Base-by-base conservation (phyloP, 2,329 filamentous ascomycete genomes). In the Tolypocladium cylindrosporum region DNA sequence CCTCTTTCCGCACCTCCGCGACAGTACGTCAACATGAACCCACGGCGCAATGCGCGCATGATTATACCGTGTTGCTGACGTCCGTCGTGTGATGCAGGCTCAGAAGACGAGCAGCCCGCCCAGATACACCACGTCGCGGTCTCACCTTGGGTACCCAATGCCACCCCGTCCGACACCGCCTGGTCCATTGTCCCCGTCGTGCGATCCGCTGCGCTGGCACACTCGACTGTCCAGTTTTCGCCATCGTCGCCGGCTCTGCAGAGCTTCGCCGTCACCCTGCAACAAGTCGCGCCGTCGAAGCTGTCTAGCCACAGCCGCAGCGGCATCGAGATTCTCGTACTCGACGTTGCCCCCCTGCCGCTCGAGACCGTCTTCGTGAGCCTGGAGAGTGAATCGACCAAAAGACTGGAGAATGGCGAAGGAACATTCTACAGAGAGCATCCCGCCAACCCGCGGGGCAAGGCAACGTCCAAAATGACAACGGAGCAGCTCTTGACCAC, bases 101-200 rank as follows among this genome's bases (percentile, higher is more conserved):
- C 65, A 59, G 72, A 74, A 60, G 73, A 77, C 43, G 65, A 69
- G 8, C 61, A 63, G 21, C 54, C 66, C 52, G 69, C 75, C 62
- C 74, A 79, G 31, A 67, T 81, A 58, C 76, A 83, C 60, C 81
- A 91, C 69, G 80, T 91, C 62, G 89, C 89, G 48, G 83, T 92
- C 62, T 84, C 88, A 53, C 88, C 88, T 4, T 91, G 88, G 87
- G 76, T 82, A 1, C 87, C 89, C 14, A 77, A 75, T 57, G 71
- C 77, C 41, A 76, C 74, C 7, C 73, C 82, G 24, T 78, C 88
- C 68, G 83, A 85, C 59, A 82, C 85, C 21, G 80, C 82, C 53
- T 99, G 94, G 94, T 91, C 91, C 9, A 83, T 97, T 55, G 82
- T 97, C 40, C 90, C 93, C 1, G 83, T 96, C 59, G 79, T 79